phyloP scores from a whole-genome alignment of 768 basidiomycete species.

The Phlebiopsis flavidoalba region DNA sequence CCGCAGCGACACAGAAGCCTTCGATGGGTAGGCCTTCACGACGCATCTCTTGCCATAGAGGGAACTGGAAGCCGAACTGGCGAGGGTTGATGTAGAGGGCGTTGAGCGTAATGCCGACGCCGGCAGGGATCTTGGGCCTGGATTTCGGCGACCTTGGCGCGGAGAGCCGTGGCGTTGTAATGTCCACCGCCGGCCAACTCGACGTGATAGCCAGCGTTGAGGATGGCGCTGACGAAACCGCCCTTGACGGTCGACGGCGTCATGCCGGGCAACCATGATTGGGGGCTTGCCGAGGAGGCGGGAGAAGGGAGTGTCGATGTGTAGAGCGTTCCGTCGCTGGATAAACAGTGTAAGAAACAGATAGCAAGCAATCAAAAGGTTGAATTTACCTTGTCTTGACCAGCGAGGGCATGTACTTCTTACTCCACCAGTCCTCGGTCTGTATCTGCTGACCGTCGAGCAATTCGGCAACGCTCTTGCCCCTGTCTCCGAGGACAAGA shows the following conservation, averaged over 20 bases:
- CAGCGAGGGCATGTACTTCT: constrained; percentile 78
- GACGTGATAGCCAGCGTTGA: constrained; percentile 92
- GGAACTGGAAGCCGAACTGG: constrained; percentile 95
- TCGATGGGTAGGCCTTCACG: constrained; percentile 93
- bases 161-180: constrained; percentile 87
- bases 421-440: constrained; percentile 87
- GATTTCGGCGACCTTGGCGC: constrained; percentile 89
- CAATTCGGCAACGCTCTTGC: constrained; percentile 83
- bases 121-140: constrained; percentile 77
- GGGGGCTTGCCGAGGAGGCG: constrained; percentile 94
- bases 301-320: constrained; percentile 95
- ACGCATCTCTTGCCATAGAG: constrained; percentile 97
- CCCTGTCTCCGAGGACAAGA: constrained; percentile 86
- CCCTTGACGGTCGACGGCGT: constrained; percentile 95
- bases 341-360: constrained; percentile 5
- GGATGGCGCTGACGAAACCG: constrained; percentile 90
- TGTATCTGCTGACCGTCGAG: constrained; percentile 62
- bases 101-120: constrained; percentile 92
- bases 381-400: constrained; percentile 79
- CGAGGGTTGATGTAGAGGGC: constrained; percentile 97
- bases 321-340: constrained; percentile 84
- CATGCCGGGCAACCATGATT: constrained; percentile 99
- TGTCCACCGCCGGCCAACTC: constrained; percentile 98
- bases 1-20: constrained; percentile 99
- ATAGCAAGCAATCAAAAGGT: neutral